Conservation (phyloP, 371 early-diverging fungal species). For the Massospora cicadina region DNA sequence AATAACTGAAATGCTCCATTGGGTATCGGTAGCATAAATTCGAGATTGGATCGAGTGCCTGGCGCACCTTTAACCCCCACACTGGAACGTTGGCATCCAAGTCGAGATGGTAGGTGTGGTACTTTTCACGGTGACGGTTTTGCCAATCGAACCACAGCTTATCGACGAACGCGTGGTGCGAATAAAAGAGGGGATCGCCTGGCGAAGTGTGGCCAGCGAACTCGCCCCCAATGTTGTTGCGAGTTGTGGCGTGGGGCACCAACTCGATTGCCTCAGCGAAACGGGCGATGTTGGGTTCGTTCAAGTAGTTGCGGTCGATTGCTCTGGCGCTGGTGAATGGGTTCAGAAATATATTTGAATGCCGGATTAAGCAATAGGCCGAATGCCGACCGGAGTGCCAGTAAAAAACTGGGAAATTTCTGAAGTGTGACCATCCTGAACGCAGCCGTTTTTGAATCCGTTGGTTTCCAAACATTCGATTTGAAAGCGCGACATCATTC, state of each 20-base stretch:
- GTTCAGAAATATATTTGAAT: background rate
- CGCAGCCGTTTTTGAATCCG: no score
- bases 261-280: slow-evolving; percentile 18
- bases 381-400: background rate
- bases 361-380: background rate
- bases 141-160: no score
- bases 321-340: background rate
- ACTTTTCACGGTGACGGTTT: background rate
- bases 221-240: slow-evolving; percentile 24
- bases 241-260: slow-evolving; percentile 29
- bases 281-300: background rate
- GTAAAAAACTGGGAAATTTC: background rate
- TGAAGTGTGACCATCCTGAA: slow-evolving; percentile 3
- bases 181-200: slow-evolving; percentile 10
- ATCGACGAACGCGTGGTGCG: slow-evolving; percentile 12
- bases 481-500: background rate
- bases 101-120: background rate
- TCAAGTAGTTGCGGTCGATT: slow-evolving; percentile 1
- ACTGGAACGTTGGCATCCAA: background rate
- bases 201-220: slow-evolving; percentile 20
- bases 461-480: background rate
- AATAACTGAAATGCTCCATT: background rate
- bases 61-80: background rate
- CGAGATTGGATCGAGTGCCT: slow-evolving; percentile 2
- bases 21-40: background rate